Percentiles rank a stretch among this genome's conserved stretches.
These are phyloP conservation scores for Zoysia matrella DNA, from an alignment of 202 grass and related monocot species.

Conservation along the genomic window DNA sequence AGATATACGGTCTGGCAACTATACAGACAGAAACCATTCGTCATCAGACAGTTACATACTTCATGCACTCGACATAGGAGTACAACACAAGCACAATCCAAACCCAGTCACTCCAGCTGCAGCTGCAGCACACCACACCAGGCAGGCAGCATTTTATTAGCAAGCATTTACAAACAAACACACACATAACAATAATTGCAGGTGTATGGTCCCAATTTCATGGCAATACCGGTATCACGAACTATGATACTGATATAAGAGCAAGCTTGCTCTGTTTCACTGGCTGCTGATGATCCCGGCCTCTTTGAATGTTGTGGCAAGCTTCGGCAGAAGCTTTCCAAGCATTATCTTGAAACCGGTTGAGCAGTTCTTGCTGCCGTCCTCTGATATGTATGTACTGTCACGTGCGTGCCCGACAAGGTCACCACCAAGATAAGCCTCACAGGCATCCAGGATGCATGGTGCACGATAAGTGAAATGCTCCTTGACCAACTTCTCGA, in stretches of 20 bases:
- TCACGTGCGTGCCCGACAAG: slow-evolving; percentile 54
- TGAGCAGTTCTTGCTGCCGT: slow-evolving; percentile 64
- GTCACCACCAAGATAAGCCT: slow-evolving; percentile 73
- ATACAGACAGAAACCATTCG: not conserved
- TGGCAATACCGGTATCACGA: not conserved
- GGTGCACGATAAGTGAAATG: slow-evolving; percentile 61
- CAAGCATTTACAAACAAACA: not conserved
- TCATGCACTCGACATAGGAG: not conserved
- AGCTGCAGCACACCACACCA: not conserved
- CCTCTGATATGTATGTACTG: slow-evolving; percentile 42
- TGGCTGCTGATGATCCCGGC: slow-evolving; percentile 53
- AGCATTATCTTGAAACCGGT: slow-evolving; percentile 91
- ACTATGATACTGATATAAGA: not conserved
- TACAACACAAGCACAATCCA: not conserved
- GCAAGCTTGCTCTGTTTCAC: slow-evolving; percentile 23
- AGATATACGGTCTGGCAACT: not conserved
- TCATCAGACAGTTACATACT: slow-evolving; percentile 22
- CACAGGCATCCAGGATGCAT: slow-evolving; percentile 65
- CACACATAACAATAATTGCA: not conserved
- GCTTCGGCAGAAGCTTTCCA: slow-evolving; percentile 78
- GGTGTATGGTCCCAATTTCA: not conserved
- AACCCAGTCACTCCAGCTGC: slow-evolving; percentile 33
- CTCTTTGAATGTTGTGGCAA: slow-evolving; percentile 55
- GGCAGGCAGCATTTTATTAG: slow-evolving; percentile 37
- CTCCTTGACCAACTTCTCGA: slow-evolving; percentile 80